Percentiles rank a stretch among this genome's conserved stretches.
These are phyloP conservation scores for Pythium phragmiticola DNA, from an alignment of 352 stramenopile genomes.

Conservation along the genomic window DNA sequence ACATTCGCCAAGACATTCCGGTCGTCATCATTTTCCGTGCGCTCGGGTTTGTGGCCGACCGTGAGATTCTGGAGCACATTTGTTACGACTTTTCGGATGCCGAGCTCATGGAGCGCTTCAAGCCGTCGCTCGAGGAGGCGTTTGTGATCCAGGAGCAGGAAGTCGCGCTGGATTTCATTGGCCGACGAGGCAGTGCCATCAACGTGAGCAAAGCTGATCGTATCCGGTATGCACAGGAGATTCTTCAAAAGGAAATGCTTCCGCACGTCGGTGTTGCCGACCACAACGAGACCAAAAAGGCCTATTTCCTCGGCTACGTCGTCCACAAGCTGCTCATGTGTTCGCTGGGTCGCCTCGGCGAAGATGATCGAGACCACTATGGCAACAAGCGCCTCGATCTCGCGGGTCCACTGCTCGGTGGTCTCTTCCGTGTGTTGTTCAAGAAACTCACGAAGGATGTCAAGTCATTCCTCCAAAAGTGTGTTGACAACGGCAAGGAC, in stretches of 20 bases:
- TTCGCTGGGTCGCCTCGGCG: slow-evolving; percentile 94
- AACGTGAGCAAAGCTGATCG: slow-evolving; percentile 97
- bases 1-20: slow-evolving; percentile 98
- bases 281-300: slow-evolving; percentile 96
- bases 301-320: slow-evolving; percentile 99
- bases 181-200: slow-evolving; percentile 91
- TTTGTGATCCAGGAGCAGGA: slow-evolving; percentile 98
- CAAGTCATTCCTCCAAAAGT: slow-evolving; percentile 91
- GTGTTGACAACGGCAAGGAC: slow-evolving; percentile 90
- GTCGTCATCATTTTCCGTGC: slow-evolving; percentile 99
- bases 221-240: slow-evolving; percentile 97
- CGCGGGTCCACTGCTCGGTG: slow-evolving; percentile 95
- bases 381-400: slow-evolving; percentile 99
- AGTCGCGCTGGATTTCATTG: slow-evolving; percentile 99
- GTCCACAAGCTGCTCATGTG: slow-evolving; percentile 99
- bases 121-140: slow-evolving; percentile 97
- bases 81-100: slow-evolving; percentile 98
- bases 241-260: slow-evolving; percentile 99
- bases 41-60: slow-evolving; percentile 94
- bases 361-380: slow-evolving; percentile 99
- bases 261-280: slow-evolving; percentile 98
- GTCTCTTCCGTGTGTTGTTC: slow-evolving; percentile 98
- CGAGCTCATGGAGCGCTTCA: slow-evolving; percentile 99
- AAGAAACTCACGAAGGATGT: slow-evolving; percentile 99
- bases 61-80: slow-evolving; percentile 99